phyloP scores from a whole-genome alignment of 257 asterid genomes.

The Ballota nigra region DNA sequence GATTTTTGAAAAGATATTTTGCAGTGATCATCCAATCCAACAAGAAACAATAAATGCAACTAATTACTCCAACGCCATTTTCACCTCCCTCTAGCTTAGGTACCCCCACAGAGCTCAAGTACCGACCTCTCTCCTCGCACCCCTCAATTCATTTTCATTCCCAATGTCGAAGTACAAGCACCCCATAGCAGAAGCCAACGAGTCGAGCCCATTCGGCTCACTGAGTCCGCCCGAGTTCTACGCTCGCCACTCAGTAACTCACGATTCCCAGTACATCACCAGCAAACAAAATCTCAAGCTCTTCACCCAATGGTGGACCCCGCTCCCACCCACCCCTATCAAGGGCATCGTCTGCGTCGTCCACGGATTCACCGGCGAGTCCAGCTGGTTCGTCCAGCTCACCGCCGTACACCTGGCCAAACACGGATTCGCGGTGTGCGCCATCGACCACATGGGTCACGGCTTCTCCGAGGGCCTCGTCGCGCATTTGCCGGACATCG shows the following conservation, averaged over 20 bases:
- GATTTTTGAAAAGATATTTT: neutral
- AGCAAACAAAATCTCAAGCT: constrained; percentile 67
- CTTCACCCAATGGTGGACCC: constrained; percentile 95
- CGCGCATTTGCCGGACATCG: constrained; percentile 77
- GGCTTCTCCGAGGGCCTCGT: constrained; percentile 83
- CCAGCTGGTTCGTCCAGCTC: constrained; percentile 92
- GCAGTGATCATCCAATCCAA: constrained; percentile 1
- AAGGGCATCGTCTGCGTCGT: constrained; percentile 71
- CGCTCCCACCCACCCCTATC: constrained; percentile 40
- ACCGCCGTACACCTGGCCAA: constrained; percentile 64
- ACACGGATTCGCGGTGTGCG: constrained; percentile 95
- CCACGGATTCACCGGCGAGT: constrained; percentile 98
- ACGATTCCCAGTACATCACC: constrained; percentile 70
- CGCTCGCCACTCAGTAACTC: constrained; percentile 66
- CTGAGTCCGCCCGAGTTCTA: constrained; percentile 69
- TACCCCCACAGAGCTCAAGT: neutral
- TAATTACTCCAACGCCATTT: constrained; percentile 24
- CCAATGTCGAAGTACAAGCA: constrained; percentile 49
- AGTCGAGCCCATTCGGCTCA: constrained; percentile 70
- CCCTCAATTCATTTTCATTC: neutral
- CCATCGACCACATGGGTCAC: constrained; percentile 94
- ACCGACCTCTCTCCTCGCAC: neutral
- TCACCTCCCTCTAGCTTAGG: neutral
- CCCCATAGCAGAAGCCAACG: constrained; percentile 83
- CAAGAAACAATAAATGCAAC: constrained; percentile 17